Conservation (phyloP, 1,139 yeast genomes). For the Lodderomyces elongisporus region DNA sequence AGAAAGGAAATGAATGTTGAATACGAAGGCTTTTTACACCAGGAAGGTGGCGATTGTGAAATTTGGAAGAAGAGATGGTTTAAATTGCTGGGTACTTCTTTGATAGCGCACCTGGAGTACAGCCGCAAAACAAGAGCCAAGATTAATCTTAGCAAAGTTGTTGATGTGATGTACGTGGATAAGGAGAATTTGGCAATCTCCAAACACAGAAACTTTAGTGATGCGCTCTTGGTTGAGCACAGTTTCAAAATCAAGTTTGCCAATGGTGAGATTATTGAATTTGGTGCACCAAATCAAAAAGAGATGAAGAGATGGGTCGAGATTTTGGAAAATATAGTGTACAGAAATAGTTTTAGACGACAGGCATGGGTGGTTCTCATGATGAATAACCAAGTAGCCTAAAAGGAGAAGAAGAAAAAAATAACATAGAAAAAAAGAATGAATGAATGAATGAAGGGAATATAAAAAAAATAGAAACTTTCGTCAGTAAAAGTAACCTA, state of each 20-base stretch:
- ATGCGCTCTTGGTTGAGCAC: constrained; percentile 55
- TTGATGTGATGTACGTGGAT: constrained; percentile 49
- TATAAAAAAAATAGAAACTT: not conserved
- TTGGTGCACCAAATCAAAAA: constrained; percentile 59
- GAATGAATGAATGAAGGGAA: not conserved
- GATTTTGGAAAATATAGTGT: constrained; percentile 48
- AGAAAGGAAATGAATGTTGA: constrained; percentile 31
- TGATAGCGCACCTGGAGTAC: constrained; percentile 62
- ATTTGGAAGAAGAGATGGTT: constrained; percentile 60
- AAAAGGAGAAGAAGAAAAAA: not conserved
- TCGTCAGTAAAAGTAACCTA: too few relatives aligned
- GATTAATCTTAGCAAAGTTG: constrained; percentile 59
- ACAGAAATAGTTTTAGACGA: constrained; percentile 48
- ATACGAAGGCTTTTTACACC: constrained; percentile 62
- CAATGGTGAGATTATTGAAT: constrained; percentile 65
- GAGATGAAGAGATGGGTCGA: constrained; percentile 56
- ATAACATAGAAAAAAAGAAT: not conserved
- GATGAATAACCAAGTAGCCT: constrained; percentile 20
- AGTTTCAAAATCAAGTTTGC: constrained; percentile 60
- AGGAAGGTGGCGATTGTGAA: constrained; percentile 76
- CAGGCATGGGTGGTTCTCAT: constrained; percentile 70
- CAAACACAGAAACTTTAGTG: constrained; percentile 56
- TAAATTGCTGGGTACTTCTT: constrained; percentile 53
- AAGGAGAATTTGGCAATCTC: constrained; percentile 31
- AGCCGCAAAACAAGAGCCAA: constrained; percentile 61